Evolutionary conservation across 2,329 filamentous ascomycete genomes (phyloP).

Genomic region (Sordariomycetes sp.): DNA sequence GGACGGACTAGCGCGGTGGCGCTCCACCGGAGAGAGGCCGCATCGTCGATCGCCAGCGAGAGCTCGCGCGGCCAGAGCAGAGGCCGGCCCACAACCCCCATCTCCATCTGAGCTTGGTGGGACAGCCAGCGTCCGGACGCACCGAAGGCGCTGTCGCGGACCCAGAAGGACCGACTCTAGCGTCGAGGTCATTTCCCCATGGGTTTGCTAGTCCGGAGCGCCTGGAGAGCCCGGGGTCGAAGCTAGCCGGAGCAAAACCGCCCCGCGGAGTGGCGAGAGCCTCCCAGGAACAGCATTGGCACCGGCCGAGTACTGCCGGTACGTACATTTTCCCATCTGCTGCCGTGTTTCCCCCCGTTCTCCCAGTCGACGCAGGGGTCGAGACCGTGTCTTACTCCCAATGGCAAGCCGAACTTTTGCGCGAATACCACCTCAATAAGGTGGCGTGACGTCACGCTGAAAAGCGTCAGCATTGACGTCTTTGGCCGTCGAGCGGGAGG

Average conservation of each 20-base stretch:
- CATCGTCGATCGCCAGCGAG: background rate
- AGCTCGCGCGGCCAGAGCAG: background rate
- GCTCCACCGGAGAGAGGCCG: background rate
- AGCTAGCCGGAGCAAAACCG: background rate
- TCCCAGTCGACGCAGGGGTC: too few species aligned
- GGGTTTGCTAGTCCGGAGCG: background rate
- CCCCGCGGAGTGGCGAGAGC: too few species aligned
- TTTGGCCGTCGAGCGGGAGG: background rate
- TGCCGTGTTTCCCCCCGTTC: too few species aligned
- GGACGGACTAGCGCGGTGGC: background rate
- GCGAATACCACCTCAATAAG: too few species aligned
- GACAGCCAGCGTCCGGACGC: background rate
- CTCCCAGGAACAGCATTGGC: too few species aligned
- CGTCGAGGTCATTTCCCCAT: background rate
- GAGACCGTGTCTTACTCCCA: too few species aligned
- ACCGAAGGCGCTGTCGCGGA: background rate
- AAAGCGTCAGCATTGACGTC: background rate
- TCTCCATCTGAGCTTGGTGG: background rate
- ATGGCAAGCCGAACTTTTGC: too few species aligned
- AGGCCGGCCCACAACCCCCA: background rate
- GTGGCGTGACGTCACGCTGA: too few species aligned
- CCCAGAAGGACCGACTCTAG: background rate
- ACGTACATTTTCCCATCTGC: too few species aligned
- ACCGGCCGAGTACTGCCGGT: too few species aligned
- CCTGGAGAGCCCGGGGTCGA: background rate